phyloP scores from a whole-genome alignment of 495 filamentous ascomycete species.

The Lasiosphaeria miniovina region DNA sequence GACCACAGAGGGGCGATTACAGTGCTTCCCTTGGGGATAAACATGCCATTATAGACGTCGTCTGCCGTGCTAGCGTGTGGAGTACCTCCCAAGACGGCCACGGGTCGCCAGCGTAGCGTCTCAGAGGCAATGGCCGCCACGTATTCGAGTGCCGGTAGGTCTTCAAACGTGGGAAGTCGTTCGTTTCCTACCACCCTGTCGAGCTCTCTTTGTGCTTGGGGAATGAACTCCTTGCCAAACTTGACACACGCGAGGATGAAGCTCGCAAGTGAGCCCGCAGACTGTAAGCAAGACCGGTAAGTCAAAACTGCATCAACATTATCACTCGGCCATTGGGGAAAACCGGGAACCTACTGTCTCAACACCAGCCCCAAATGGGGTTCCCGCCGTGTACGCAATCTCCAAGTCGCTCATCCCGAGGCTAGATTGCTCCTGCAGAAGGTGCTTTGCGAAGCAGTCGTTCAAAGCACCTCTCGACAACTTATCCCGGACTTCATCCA shows the following conservation, averaged over 20 bases:
- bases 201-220: slow-evolving; percentile 53
- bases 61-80: slow-evolving; percentile 57
- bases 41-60: slow-evolving; percentile 52
- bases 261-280: slow-evolving; percentile 44
- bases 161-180: slow-evolving; percentile 49
- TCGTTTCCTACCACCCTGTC: slow-evolving; percentile 51
- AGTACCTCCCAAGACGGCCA: slow-evolving; percentile 50
- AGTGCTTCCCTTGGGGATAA: slow-evolving; percentile 52
- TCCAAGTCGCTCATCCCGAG: slow-evolving; percentile 52
- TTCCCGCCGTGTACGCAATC: slow-evolving; percentile 55
- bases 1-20: slow-evolving; percentile 49
- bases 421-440: slow-evolving; percentile 45
- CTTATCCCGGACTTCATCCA: slow-evolving; percentile 34
- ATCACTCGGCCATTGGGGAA: background rate
- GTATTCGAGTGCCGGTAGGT: slow-evolving; percentile 44
- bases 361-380: slow-evolving; percentile 62
- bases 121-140: slow-evolving; percentile 50
- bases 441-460: slow-evolving; percentile 48
- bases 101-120: slow-evolving; percentile 51
- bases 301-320: background rate
- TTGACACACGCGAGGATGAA: slow-evolving; percentile 56
- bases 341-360: slow-evolving; percentile 53
- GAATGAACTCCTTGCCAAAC: slow-evolving; percentile 46
- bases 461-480: slow-evolving; percentile 39
- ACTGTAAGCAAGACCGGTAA: slow-evolving; percentile 20